Conservation (phyloP, 2,329 filamentous ascomycete species). For the Teratosphaeria viscida region DNA sequence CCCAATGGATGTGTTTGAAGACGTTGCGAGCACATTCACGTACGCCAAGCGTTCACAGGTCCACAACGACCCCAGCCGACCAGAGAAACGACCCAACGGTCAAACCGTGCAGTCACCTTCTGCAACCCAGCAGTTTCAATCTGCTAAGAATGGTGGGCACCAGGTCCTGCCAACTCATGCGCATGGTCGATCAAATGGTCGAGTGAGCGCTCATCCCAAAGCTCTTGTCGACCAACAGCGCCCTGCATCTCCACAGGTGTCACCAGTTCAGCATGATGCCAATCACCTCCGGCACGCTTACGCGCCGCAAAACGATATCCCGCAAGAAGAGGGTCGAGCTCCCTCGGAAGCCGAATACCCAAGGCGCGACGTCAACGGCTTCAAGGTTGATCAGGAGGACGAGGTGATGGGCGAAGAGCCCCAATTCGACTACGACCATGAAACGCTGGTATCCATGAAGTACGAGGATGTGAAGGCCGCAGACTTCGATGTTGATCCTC, state of each 20-base stretch:
- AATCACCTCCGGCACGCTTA: background rate
- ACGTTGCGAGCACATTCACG: background rate
- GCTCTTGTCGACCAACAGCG: background rate
- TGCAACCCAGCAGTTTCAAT: background rate
- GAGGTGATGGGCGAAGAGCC: background rate
- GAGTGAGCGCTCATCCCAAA: background rate
- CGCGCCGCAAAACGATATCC: background rate
- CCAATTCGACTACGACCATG: conserved; percentile 18
- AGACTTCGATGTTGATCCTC: conserved; percentile 19
- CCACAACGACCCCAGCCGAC: background rate
- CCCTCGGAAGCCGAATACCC: background rate
- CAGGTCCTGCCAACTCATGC: background rate
- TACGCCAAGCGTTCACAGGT: background rate
- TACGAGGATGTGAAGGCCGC: conserved; percentile 18
- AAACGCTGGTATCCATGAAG: conserved; percentile 17
- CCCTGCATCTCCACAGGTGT: background rate
- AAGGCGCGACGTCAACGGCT: background rate
- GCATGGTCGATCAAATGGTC: background rate
- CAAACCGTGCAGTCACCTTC: background rate
- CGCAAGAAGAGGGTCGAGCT: background rate
- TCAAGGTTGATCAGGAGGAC: background rate
- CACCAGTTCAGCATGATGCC: background rate
- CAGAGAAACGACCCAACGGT: background rate
- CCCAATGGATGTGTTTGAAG: background rate
- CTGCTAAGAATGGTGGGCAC: background rate